These are phyloP conservation scores for Acer yangbiense DNA, from an alignment of 345 rosid genomes.

Conservation along the genomic window DNA sequence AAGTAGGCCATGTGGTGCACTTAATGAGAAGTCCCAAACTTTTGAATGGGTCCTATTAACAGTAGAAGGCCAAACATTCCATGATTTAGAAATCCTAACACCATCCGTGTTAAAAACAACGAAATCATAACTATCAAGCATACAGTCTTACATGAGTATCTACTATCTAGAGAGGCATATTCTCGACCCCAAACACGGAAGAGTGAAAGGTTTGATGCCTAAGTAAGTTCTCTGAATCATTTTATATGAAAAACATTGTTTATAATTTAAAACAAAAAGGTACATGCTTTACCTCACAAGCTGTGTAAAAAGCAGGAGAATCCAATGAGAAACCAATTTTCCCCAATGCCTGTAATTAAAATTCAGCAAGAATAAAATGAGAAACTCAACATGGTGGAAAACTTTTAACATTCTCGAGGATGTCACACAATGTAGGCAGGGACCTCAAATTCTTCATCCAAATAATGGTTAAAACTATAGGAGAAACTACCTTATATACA, in stretches of 20 bases:
- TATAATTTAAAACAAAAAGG: neutral
- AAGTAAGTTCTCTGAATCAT: neutral
- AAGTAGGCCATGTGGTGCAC: too few species aligned
- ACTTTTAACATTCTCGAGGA: neutral
- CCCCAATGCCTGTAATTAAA: slow-evolving; percentile 52
- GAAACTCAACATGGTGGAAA: neutral
- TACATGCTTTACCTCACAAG: slow-evolving; percentile 57
- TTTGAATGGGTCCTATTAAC: too few species aligned
- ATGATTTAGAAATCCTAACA: too few species aligned
- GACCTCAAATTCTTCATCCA: slow-evolving; percentile 2
- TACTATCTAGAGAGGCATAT: neutral
- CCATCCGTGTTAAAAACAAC: too few species aligned
- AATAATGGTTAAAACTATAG: neutral
- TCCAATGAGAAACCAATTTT: slow-evolving; percentile 68
- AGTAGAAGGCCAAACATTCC: too few species aligned
- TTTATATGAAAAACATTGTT: neutral
- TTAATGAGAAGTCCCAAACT: too few species aligned
- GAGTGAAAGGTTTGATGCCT: neutral
- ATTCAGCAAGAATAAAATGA: slow-evolving; percentile 1
- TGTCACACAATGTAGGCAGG: slow-evolving; percentile 1
- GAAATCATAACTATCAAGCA: too few species aligned
- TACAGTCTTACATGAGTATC: neutral
- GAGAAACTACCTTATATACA: slow-evolving; percentile 48
- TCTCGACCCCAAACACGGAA: neutral
- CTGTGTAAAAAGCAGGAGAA: slow-evolving; percentile 66